These are phyloP conservation scores for Penicillium steckii DNA, from an alignment of 495 filamentous ascomycete genomes.

Conservation along the genomic window DNA sequence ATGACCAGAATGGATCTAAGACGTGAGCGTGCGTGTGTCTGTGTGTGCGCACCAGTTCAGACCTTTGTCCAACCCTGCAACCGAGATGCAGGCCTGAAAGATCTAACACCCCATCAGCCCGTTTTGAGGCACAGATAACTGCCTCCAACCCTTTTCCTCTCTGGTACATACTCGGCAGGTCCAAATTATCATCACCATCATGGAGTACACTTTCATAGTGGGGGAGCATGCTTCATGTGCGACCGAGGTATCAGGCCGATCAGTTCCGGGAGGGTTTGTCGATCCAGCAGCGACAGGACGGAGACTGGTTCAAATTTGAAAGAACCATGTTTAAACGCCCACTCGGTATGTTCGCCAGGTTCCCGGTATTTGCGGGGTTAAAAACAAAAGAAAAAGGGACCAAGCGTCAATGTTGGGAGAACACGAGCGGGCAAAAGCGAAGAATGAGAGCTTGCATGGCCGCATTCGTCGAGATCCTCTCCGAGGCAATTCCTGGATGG, in stretches of 20 bases:
- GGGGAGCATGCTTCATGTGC: slow-evolving; percentile 21
- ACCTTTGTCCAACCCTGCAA: neutral
- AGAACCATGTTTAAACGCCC: slow-evolving; percentile 5
- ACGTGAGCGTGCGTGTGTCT: slow-evolving; percentile 23
- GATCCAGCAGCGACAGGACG: slow-evolving; percentile 15
- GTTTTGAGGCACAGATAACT: neutral
- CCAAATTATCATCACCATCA: slow-evolving; percentile 5
- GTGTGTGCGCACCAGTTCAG: neutral
- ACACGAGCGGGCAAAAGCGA: neutral
- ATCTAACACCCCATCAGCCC: neutral
- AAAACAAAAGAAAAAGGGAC: no score
- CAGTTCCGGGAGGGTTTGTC: slow-evolving; percentile 14
- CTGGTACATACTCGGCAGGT: slow-evolving; percentile 5
- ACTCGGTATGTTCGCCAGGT: slow-evolving; percentile 1
- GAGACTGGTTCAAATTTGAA: slow-evolving; percentile 5
- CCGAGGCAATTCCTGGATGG: slow-evolving; percentile 12
- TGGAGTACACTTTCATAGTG: neutral
- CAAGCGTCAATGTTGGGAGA: slow-evolving; percentile 13
- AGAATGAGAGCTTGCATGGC: slow-evolving; percentile 1
- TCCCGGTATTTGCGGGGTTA: slow-evolving; percentile 15
- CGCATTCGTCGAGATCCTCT: slow-evolving; percentile 6
- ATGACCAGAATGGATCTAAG: slow-evolving; percentile 23
- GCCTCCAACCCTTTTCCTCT: no score
- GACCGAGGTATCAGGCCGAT: slow-evolving; percentile 24
- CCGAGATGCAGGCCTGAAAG: neutral